Conservation (phyloP, 331 rosid species). For the Pyrus hybrid region DNA sequence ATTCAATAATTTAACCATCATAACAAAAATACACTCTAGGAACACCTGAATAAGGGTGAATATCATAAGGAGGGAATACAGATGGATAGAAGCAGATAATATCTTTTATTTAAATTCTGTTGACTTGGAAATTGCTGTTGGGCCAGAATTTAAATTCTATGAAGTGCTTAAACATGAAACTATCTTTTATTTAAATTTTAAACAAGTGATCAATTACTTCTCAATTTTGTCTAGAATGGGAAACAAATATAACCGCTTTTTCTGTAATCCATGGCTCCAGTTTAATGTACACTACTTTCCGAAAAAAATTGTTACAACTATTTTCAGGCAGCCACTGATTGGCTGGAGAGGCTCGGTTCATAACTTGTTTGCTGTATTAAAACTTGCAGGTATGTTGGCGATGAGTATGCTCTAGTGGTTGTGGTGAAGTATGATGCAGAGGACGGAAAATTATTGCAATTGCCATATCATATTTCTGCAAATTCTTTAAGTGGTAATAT, state of each 20-base stretch:
- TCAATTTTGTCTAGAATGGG: constrained; percentile 60
- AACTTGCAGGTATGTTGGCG: constrained; percentile 73
- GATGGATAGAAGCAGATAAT: neutral
- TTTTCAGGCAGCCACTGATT: constrained; percentile 8
- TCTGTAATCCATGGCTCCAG: constrained; percentile 60
- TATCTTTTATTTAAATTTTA: neutral
- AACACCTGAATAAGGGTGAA: neutral
- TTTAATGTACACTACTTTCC: constrained; percentile 51
- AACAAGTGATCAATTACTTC: neutral
- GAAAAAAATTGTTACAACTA: constrained; percentile 9
- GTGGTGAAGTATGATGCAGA: constrained; percentile 70
- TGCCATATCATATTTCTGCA: constrained; percentile 66
- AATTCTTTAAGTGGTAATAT: constrained; percentile 60
- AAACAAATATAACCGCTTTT: constrained; percentile 77
- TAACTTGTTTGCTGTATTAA: no score
- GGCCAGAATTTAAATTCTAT: constrained; percentile 7
- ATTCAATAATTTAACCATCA: neutral
- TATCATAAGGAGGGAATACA: neutral
- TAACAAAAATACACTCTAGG: neutral
- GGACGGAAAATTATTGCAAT: constrained; percentile 48
- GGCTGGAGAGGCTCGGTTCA: constrained; percentile 11
- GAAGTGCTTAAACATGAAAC: neutral
- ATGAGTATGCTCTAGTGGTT: constrained; percentile 65
- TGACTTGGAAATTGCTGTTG: constrained; percentile 15
- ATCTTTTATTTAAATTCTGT: no score